Percentiles rank a stretch among this genome's conserved stretches.
phyloP scores from a whole-genome alignment of 208 protist species.

The Porcisia hertigi region DNA sequence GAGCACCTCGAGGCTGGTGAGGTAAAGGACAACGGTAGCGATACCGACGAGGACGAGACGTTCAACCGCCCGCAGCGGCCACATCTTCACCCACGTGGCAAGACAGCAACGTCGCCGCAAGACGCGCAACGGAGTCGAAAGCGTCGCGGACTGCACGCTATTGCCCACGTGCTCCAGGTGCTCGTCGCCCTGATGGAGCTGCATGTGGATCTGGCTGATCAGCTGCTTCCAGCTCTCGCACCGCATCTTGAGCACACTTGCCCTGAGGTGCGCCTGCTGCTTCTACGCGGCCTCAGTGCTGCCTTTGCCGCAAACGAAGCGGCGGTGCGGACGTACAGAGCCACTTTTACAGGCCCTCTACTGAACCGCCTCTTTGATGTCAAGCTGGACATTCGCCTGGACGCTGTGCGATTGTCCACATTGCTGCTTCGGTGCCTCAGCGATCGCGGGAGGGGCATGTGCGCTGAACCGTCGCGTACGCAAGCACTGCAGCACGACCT shows the following conservation, averaged over 20 bases:
- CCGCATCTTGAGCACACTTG: slow-evolving; percentile 48
- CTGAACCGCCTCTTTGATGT: slow-evolving; percentile 50
- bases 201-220: slow-evolving; percentile 40
- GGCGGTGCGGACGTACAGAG: slow-evolving; percentile 34
- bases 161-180: slow-evolving; percentile 46
- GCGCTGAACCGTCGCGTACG: neutral
- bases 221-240: slow-evolving; percentile 40
- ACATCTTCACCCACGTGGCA: neutral
- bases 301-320: slow-evolving; percentile 42
- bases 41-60: neutral
- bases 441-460: neutral
- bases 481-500: slow-evolving; percentile 26
- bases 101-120: neutral
- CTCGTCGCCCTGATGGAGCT: slow-evolving; percentile 56
- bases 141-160: slow-evolving; percentile 16
- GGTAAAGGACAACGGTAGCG: neutral
- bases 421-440: slow-evolving; percentile 19
- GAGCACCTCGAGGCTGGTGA: neutral
- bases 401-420: slow-evolving; percentile 37
- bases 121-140: neutral
- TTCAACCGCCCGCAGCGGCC: neutral
- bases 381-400: slow-evolving; percentile 52
- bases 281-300: slow-evolving; percentile 54
- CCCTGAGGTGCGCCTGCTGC: slow-evolving; percentile 53
- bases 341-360: slow-evolving; percentile 28